Percentiles rank a stretch among this genome's conserved stretches.
These are phyloP conservation scores for Neurospora terricola DNA, from an alignment of 495 filamentous ascomycete genomes.

Conservation along the genomic window DNA sequence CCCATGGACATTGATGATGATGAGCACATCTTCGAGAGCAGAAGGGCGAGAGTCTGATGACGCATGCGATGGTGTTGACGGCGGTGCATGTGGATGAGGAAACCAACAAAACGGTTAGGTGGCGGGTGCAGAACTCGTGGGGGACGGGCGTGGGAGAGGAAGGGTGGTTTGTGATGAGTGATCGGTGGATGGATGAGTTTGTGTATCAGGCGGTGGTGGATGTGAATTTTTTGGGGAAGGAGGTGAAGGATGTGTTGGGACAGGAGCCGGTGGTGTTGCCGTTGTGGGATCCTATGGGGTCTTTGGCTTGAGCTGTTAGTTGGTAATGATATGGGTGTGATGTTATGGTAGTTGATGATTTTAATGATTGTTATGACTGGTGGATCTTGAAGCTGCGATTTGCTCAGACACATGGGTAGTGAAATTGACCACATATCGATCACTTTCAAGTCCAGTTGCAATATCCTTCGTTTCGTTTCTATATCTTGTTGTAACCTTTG, in stretches of 20 bases:
- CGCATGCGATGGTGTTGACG: slow-evolving; percentile 84
- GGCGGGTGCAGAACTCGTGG: slow-evolving; percentile 85
- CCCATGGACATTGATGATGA: too few species aligned
- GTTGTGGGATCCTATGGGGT: slow-evolving; percentile 84
- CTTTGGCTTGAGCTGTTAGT: slow-evolving; percentile 46
- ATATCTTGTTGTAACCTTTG: neutral
- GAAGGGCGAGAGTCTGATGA: slow-evolving; percentile 75
- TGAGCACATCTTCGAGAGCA: too few species aligned
- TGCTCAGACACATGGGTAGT: neutral
- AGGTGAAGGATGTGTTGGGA: slow-evolving; percentile 57
- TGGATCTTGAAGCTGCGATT: neutral
- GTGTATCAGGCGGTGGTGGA: slow-evolving; percentile 79
- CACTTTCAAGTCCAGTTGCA: neutral
- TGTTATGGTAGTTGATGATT: neutral
- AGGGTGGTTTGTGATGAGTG: slow-evolving; percentile 81
- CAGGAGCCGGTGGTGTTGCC: slow-evolving; percentile 61
- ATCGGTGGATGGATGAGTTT: slow-evolving; percentile 79
- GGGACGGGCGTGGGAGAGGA: slow-evolving; percentile 54
- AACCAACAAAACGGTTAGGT: slow-evolving; percentile 55
- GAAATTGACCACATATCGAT: neutral
- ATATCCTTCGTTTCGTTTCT: neutral
- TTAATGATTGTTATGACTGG: neutral
- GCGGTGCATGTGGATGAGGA: slow-evolving; percentile 61
- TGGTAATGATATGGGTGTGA: neutral
- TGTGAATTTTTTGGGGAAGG: slow-evolving; percentile 52